Base-by-base conservation (phyloP, 73 alveolate species). In the Paramecium pentaurelia region DNA sequence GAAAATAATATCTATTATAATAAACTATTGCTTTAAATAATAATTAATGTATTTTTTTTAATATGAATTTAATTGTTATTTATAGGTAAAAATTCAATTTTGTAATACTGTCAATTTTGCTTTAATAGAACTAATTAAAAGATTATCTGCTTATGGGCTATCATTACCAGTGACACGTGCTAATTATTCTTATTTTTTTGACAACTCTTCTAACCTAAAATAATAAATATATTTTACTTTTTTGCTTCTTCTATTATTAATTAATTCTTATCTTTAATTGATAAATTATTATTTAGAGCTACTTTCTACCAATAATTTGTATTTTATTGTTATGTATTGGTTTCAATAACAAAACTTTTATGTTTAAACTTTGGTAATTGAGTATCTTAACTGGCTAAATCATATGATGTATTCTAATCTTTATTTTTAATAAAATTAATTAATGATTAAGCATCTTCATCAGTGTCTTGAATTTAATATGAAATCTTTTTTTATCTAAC, bases 41-140 rank as follows among this genome's bases (percentile, higher is more conserved):
- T 40, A 40, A 40, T 40, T 0, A 40, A 40, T 3, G 0, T 34
- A 38, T 8, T 8, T 40, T 8, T 40, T 40, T 40, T 0, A 40
- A 4, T 18, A 4, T 54, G 36, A 54, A 16, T n/a, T n/a, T 54
- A 54, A 54, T n/a, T 54, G 14, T 54, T 54, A 49, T 54, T 10
- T 4, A 54, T 54, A 12, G 14, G 14, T 25, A 54, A 54, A 54
- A 54, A 54, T 36, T 73, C 87, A 73, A 37, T 73, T 73, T 44
- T 73, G 44, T 16, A 73, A 38, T 7, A 73, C 87, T 32, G 87
- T 73, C 37, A 73, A 44, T n/a, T 73, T 73, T 12, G 87, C 87
- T 73, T 73, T 73, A 18, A 73, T 73, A 3, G 87, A 73, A 38
- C 60, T 73, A 36, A 73, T 73, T 9, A 73, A 37, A 6, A 73